Base-by-base conservation (phyloP, 345 rosid species). In the Citrus glauca region DNA sequence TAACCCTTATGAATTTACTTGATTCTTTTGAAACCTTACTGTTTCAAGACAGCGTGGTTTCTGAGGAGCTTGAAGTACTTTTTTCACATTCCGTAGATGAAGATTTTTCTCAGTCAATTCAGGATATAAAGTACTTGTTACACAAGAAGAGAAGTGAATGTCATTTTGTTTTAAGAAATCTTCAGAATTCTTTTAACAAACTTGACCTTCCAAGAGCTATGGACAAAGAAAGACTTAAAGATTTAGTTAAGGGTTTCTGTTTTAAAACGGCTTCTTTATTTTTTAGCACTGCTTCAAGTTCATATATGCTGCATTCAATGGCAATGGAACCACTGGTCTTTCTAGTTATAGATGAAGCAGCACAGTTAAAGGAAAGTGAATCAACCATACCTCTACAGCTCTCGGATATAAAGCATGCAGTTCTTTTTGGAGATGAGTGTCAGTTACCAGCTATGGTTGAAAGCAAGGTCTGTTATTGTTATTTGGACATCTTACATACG, bases 301-400 rank as follows among this genome's bases (percentile, higher is more conserved):
- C 90, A 16, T 69, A 27, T 50, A 85, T 83, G 65, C 82, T 90
- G 76, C 67, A 79, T 71, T 24, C 66, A 3, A 19, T 64, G 16
- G 33, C 20, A 4, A 75, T 81, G 81, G 56, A 77, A 59, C 88
- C 89, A 7, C 71, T 86, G 48, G 50, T 80, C n/a, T 30, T 87
- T 37, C 74, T 90, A 79, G 86, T 90, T 1, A 87, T 90, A 10
- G 93, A 90, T 30, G 94, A 90, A 84, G 94, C 94, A 45, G 90
- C 90, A 9, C 94, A 90, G 69, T 72, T 90, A 25, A 90, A 81
- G 71, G 93, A 90, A 66, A 85, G 89, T 25, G 93, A 90, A 77
- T 88, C 86, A 20, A 77, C 85, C 24, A 88, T 90, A 65, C 87
- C 91, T 14, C 80, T 90, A 5, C 90, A 85, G 61, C 78, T 90